Evolutionary conservation across 129 eudicot species (phyloP), one percentile per base, ranked within the genome.

Genomic region (Heracleum sosnowskyi): DNA sequence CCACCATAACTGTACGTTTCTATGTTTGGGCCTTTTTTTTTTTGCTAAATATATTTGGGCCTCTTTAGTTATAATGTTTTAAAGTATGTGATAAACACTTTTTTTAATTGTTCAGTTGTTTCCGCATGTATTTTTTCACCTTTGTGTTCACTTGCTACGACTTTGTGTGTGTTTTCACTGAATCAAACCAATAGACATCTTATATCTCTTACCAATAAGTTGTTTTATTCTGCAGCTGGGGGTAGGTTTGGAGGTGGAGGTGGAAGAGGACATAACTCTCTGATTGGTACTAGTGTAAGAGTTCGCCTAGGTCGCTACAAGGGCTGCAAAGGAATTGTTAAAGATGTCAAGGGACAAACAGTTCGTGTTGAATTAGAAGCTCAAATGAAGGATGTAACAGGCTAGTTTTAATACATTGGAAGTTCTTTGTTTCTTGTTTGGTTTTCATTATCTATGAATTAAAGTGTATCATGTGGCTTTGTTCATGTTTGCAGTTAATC

Each of bases 261-360:
- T 41, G 39, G 72, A 66, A 33, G 72, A 66, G 96, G 94, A 44
- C 93, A 86, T 86, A 96, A 95, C 85, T 70, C 92, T 82, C 77
- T 88, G 28, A 85, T 92, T 49, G 97, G 97, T 66, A 74, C 88
- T 39, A 47, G 79, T 68, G 77, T 92, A 10, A 92, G 85, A 86
- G 85, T 95, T 69, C 89, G 95, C 44, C 26, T 78, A 64, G 99
- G 99, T 75, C 97, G 91, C 60, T 92, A 80, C 22, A 95, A 92
- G 84, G 99, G 97, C 69, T 95, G 90, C 86, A 93, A 81, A 72
- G 99, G 97, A 47, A 91, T 90, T 66, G 99, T 95, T 79, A 84
- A 78, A 76, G 97, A 92, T 81, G 90, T 92, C 45, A 85, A 86
- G 79, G 99, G 97, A 78, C 73, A 89, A 51, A 69, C 86, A 49